Conservation (phyloP, 129 eudicot genomes). For the carrot (Daucus carota) region DNA sequence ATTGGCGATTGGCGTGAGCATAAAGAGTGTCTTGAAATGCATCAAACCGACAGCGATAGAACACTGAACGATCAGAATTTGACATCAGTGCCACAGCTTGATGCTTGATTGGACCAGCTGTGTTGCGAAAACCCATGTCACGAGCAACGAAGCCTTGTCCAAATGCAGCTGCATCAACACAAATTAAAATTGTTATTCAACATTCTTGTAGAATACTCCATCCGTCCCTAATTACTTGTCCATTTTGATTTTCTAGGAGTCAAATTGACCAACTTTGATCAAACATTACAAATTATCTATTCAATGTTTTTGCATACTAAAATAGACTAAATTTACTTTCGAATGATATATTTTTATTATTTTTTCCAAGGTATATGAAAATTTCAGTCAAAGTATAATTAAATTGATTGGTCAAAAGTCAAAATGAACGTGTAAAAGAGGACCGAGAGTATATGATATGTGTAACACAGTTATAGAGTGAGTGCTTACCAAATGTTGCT, state of each 20-base stretch:
- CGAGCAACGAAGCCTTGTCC: conserved; percentile 51
- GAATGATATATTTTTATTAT: no score
- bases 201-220: not conserved
- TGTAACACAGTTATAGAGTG: not conserved
- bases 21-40: conserved; percentile 54
- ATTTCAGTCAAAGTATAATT: no score
- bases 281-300: no score
- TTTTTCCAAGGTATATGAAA: no score
- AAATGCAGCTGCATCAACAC: conserved; percentile 28
- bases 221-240: no score
- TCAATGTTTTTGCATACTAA: no score
- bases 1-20: conserved; percentile 51
- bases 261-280: no score
- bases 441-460: not conserved
- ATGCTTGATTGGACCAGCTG: conserved; percentile 46
- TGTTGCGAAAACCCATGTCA: conserved; percentile 52
- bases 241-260: no score
- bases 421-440: no score
- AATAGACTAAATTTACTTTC: no score
- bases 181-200: not conserved
- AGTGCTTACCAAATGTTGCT: conserved; percentile 53
- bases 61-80: conserved; percentile 35
- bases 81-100: conserved; percentile 58
- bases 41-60: conserved; percentile 42
- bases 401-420: no score